Conservation (phyloP, 306 rosid genomes). For the Purshia tridentata region DNA sequence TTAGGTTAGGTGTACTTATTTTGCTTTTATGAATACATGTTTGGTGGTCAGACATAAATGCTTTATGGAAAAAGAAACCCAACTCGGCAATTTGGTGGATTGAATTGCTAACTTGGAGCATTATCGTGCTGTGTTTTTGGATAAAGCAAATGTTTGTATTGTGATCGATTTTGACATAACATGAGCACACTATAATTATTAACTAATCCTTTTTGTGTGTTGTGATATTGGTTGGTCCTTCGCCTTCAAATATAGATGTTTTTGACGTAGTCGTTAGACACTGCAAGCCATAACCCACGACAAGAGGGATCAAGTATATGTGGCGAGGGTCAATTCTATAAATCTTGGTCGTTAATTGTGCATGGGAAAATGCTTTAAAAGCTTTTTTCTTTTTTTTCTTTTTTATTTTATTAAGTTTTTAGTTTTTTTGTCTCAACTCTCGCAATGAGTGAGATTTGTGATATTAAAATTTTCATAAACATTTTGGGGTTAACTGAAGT, state of each 20-base stretch:
- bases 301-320: neutral
- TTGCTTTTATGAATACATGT: neutral
- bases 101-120: neutral
- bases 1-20: neutral
- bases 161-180: slow-evolving; percentile 1
- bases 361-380: too few relatives aligned
- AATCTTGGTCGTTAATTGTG: neutral
- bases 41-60: slow-evolving; percentile 2
- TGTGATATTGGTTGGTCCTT: neutral
- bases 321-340: neutral
- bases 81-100: neutral
- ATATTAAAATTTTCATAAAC: too few relatives aligned
- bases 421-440: too few relatives aligned
- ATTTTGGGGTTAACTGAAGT: too few relatives aligned
- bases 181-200: neutral
- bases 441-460: too few relatives aligned
- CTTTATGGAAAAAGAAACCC: neutral
- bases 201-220: neutral
- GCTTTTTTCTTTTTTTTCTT: too few relatives aligned
- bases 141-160: neutral
- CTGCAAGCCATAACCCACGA: neutral
- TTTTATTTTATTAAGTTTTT: too few relatives aligned
- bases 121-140: neutral
- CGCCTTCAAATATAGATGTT: neutral
- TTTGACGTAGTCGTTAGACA: neutral